Evolutionary conservation across 2,329 filamentous ascomycete species (phyloP).

Genomic region (Amylocarpus encephaloides): DNA sequence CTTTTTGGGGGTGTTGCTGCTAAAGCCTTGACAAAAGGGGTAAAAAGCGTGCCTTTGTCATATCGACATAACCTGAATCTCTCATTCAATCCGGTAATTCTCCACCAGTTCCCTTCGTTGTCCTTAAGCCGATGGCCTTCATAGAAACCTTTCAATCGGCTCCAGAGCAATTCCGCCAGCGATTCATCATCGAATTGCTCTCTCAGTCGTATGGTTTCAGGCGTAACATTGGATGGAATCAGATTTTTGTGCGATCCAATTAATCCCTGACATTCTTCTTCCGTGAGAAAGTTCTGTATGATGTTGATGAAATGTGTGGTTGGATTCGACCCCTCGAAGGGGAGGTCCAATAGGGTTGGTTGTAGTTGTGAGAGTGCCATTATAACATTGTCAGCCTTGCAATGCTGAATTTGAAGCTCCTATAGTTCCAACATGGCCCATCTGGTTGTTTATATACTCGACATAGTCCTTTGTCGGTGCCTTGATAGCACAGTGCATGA

Average conservation of each 20-base stretch:
- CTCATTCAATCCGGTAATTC: constrained; percentile 13
- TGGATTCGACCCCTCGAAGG: no score
- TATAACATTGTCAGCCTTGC: no score
- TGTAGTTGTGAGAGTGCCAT: no score
- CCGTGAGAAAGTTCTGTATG: constrained; percentile 4
- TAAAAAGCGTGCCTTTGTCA: constrained; percentile 4
- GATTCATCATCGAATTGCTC: constrained; percentile 8
- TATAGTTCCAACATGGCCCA: no score
- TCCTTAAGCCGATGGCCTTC: constrained; percentile 6
- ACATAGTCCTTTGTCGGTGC: no score
- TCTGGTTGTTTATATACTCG: no score
- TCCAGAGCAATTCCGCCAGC: constrained; percentile 5
- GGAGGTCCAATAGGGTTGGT: no score
- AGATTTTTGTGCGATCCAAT: constrained; percentile 5
- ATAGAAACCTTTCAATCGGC: constrained; percentile 6
- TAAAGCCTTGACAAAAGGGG: no score
- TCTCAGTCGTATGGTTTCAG: constrained; percentile 2
- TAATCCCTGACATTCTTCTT: constrained; percentile 4
- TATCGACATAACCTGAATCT: constrained; percentile 15
- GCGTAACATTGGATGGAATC: constrained; percentile 1
- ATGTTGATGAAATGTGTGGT: no score
- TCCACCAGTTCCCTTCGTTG: constrained; percentile 13
- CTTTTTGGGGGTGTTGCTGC: neutral
- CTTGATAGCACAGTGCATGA: no score
- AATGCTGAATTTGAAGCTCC: no score